Conservation (phyloP, 2,329 filamentous ascomycete genomes). For the Exophiala phaeomuriformis region DNA sequence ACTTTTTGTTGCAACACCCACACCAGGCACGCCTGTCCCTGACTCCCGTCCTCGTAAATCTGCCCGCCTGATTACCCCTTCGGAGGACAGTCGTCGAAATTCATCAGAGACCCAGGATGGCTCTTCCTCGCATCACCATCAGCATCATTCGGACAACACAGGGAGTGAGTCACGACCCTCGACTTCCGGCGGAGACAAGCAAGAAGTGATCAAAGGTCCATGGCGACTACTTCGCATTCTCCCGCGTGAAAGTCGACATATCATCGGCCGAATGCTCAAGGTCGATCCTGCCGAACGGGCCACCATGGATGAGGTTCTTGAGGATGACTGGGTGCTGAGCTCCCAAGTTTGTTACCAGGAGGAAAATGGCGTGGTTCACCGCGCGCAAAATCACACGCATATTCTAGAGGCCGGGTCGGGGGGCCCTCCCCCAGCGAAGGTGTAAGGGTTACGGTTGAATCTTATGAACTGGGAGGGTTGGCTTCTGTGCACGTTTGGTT, state of each 20-base stretch:
- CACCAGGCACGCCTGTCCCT: slow-evolving; percentile 53
- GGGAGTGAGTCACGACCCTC: slow-evolving; percentile 15
- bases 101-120: slow-evolving; percentile 16
- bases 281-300: slow-evolving; percentile 77
- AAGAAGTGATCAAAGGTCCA: slow-evolving; percentile 81
- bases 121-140: slow-evolving; percentile 24
- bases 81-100: slow-evolving; percentile 12
- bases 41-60: slow-evolving; percentile 35
- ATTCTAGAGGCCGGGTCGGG: slow-evolving; percentile 62
- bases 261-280: slow-evolving; percentile 88
- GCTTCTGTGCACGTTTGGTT: background rate
- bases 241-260: slow-evolving; percentile 79
- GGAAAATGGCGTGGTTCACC: slow-evolving; percentile 63
- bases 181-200: slow-evolving; percentile 43
- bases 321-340: slow-evolving; percentile 83
- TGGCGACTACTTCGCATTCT: slow-evolving; percentile 82
- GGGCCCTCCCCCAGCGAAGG: slow-evolving; percentile 25
- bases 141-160: slow-evolving; percentile 16
- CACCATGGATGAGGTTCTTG: slow-evolving; percentile 74
- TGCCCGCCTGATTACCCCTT: slow-evolving; percentile 15
- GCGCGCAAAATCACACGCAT: slow-evolving; percentile 71
- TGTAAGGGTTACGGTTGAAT: slow-evolving; percentile 6
- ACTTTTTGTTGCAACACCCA: slow-evolving; percentile 79
- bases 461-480: background rate
- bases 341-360: slow-evolving; percentile 77